Conservation (phyloP, 805 yeast genomes). For the Yamadazyma philogaea region DNA sequence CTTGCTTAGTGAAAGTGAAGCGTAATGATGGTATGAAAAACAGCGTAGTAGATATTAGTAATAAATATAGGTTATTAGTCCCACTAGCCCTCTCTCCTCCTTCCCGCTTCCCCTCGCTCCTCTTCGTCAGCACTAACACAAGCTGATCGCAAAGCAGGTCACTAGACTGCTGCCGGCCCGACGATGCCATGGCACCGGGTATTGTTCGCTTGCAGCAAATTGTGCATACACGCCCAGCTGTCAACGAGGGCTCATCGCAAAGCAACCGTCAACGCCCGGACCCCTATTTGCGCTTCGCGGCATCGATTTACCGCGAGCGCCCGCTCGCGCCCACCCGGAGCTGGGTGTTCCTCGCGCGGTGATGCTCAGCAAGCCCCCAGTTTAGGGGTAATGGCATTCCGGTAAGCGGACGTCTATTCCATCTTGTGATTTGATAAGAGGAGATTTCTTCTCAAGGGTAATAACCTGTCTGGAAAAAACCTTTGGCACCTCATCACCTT, state of each 20-base stretch:
- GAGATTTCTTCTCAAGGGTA: too few species aligned
- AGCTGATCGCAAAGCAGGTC: too few species aligned
- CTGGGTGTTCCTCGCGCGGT: background rate
- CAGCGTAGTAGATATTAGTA: background rate
- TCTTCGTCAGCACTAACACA: too few species aligned
- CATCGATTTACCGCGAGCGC: background rate
- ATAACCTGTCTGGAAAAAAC: too few species aligned
- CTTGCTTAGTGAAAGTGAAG: slow-evolving; percentile 34
- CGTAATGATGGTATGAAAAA: slow-evolving; percentile 14
- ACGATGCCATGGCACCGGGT: too few species aligned
- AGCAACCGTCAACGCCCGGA: background rate
- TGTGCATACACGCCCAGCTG: too few species aligned
- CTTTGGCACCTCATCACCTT: too few species aligned
- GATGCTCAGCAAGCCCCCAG: background rate
- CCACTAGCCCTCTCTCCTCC: background rate
- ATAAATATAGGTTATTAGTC: too few species aligned
- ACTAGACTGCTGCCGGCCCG: too few species aligned
- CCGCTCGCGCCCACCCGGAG: background rate
- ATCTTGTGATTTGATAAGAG: slow-evolving; percentile 11
- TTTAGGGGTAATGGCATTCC: slow-evolving; percentile 4
- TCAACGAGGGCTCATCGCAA: background rate
- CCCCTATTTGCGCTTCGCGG: too few species aligned
- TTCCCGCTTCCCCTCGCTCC: background rate
- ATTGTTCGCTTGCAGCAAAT: background rate
- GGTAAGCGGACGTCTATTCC: slow-evolving; percentile 4